Evolutionary conservation across 495 filamentous ascomycete species (phyloP).

Genomic region (Ramalina peruviana): DNA sequence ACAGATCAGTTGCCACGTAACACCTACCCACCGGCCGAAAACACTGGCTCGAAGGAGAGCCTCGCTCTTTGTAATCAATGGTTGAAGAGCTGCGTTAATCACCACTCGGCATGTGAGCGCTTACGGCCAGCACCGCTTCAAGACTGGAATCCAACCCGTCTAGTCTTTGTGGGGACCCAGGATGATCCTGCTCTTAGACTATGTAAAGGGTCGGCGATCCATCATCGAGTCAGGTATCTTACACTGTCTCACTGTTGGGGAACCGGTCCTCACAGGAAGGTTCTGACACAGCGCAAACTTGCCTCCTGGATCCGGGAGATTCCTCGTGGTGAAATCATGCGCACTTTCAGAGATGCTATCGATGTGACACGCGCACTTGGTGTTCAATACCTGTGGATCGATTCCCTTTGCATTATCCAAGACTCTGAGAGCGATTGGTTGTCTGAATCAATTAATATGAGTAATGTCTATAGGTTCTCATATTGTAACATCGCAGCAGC

Average conservation of each 20-base stretch:
- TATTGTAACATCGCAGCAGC: slow-evolving; percentile 2
- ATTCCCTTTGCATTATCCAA: slow-evolving; percentile 4
- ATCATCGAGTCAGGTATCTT: background rate
- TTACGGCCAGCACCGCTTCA: too few relatives aligned
- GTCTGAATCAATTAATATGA: background rate
- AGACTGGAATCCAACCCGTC: too few relatives aligned
- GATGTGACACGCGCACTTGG: slow-evolving; percentile 2
- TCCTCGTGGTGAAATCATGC: background rate
- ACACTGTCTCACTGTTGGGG: slow-evolving; percentile 13
- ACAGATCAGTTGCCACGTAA: too few relatives aligned
- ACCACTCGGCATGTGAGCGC: too few relatives aligned
- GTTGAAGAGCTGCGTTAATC: too few relatives aligned
- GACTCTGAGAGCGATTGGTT: background rate
- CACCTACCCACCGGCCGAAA: too few relatives aligned
- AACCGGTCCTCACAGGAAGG: background rate
- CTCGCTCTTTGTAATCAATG: too few relatives aligned
- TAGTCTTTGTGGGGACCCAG: too few relatives aligned
- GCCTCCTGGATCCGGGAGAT: background rate
- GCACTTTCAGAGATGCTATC: slow-evolving; percentile 11
- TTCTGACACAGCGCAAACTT: background rate
- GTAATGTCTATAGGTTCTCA: background rate
- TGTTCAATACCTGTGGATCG: slow-evolving; percentile 8
- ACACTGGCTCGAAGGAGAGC: too few relatives aligned
- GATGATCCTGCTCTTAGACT: too few relatives aligned
- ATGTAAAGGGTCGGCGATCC: too few relatives aligned